Evolutionary conservation across 768 basidiomycete species (phyloP).

Genomic region (Daedaleopsis sinensis): DNA sequence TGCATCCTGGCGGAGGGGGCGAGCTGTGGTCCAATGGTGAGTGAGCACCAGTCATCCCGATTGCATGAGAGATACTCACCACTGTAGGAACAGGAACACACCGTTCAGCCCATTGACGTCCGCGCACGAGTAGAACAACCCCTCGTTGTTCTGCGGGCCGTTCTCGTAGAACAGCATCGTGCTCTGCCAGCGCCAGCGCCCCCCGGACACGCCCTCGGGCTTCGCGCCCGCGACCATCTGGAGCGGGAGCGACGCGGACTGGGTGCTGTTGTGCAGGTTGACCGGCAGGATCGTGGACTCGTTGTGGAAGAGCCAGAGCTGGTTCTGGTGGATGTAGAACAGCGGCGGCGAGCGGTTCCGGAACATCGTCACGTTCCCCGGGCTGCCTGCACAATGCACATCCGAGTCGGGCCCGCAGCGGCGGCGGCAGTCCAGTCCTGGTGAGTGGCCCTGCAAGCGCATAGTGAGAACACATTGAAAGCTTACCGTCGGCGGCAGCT

Average conservation of each 20-base stretch:
- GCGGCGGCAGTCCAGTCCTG: not conserved
- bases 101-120: constrained; percentile 40
- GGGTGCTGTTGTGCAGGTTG: constrained; percentile 55
- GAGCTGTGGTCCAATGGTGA: constrained; percentile 26
- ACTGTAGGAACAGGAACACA: constrained; percentile 50
- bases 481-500: constrained; percentile 22
- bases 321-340: constrained; percentile 56
- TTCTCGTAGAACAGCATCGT: constrained; percentile 53
- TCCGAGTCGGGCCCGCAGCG: no score
- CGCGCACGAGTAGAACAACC: constrained; percentile 46
- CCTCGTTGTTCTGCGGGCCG: constrained; percentile 44
- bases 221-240: constrained; percentile 49
- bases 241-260: constrained; percentile 44
- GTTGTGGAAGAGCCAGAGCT: constrained; percentile 58
- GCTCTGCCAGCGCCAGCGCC: constrained; percentile 58
- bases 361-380: constrained; percentile 51
- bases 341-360: constrained; percentile 41
- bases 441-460: not conserved
- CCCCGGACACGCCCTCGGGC: constrained; percentile 42
- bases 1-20: constrained; percentile 43
- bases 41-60: not conserved
- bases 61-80: constrained; percentile 39
- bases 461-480: no score
- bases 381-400: no score
- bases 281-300: constrained; percentile 57